Evolutionary conservation across 352 stramenopile genomes (phyloP), one percentile per base, ranked within the genome.

Genomic region (Pythium myriotylum): DNA sequence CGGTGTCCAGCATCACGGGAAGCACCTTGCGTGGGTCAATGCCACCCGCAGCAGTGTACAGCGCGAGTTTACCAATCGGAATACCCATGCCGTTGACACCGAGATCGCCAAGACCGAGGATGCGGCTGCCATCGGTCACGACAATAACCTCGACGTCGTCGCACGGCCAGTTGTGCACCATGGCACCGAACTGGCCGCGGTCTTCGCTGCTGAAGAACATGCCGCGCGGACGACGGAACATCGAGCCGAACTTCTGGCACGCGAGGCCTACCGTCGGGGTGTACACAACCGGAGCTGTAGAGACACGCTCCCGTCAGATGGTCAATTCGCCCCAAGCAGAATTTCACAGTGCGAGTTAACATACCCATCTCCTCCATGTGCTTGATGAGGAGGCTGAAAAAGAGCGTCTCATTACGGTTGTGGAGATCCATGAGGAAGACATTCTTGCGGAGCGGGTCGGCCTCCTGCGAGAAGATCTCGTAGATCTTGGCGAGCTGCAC

Each of bases 41-140:
- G 17, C 96, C 96, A 59, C 91, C 96, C 12, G 91, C 94, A 27
- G 94, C 94, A 41, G 90, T 97, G 77, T 99, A 99, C 50, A 99
- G 84, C 42, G 83, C 92, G 16, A 98, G 78, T 64, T 98, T 98
- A 51, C 97, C 97, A 52, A 99, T 97, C 1, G 96, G 96, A 62
- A 99, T 99, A 37, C 94, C 96, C 96, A 99, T 99, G 51, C 97
- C 97, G 73, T 98, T 99, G 8, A 88, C 88, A 46, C 97, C 97
- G 16, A 99, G 76, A 73, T 99, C 97, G 42, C 97, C 97, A 14
- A 99, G 82, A 53, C 96, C 97, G 4, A 99, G 78, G 62, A 99
- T 99, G 58, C 96, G 83, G 58, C 81, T 95, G 39, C 97, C 97
- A 70, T 99, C 97, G 1, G 97, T 99, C 13, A 99, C 93, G 37